A percentile compares a stretch with the other conserved stretches of the same genome.
These are phyloP conservation scores for Fistulinella prunicolor DNA, from an alignment of 768 basidiomycete species.

Conservation along the genomic window DNA sequence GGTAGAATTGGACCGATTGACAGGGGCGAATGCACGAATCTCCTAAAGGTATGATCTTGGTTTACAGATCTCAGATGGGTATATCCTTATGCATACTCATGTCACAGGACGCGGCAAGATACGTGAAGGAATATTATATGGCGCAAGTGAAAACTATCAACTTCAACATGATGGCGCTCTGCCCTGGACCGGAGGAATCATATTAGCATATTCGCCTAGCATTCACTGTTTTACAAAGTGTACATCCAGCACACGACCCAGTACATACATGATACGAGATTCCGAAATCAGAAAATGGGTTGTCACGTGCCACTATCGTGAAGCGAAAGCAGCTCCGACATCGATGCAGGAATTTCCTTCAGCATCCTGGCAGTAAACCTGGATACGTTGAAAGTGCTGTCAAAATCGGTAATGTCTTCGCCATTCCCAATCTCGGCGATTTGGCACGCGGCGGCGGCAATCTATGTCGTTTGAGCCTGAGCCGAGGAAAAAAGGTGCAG, in stretches of 20 bases:
- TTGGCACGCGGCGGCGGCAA: constrained; percentile 29
- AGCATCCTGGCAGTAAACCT: constrained; percentile 31
- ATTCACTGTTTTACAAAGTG: constrained; percentile 7
- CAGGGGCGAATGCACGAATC: constrained; percentile 57
- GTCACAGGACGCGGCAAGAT: constrained; percentile 43
- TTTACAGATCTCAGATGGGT: not conserved
- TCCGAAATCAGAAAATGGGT: not conserved
- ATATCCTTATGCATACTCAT: not conserved
- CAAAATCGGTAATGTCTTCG: constrained; percentile 32
- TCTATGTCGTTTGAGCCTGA: constrained; percentile 13
- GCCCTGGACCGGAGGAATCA: constrained; percentile 23
- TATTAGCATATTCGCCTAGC: constrained; percentile 11
- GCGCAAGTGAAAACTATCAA: constrained; percentile 35
- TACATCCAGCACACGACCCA: not conserved
- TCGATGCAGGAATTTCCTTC: constrained; percentile 29
- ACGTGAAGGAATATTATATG: constrained; percentile 44
- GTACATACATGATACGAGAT: too few species aligned
- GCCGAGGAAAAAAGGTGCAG: not conserved
- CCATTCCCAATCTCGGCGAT: constrained; percentile 36
- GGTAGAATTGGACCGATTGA: constrained; percentile 76
- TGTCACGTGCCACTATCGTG: constrained; percentile 1
- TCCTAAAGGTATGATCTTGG: constrained; percentile 47
- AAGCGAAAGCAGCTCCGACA: constrained; percentile 30
- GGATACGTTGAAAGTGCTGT: constrained; percentile 30
- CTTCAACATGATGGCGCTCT: constrained; percentile 51